Evolutionary conservation across 805 yeast species (phyloP).

Genomic region (Babjeviella inositovora): DNA sequence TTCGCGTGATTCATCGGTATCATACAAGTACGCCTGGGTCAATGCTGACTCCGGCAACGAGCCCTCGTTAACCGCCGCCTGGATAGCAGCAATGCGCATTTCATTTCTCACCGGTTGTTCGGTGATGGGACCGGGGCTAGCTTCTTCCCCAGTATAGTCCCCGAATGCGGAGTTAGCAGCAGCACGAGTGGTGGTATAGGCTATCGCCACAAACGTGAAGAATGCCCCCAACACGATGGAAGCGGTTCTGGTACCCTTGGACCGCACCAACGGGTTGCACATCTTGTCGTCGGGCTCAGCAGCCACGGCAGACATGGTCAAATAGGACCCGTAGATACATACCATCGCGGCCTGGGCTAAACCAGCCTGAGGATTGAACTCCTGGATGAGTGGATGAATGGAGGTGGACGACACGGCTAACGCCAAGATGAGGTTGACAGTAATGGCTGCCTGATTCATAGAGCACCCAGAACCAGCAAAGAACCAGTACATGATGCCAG

Average conservation of each 20-base stretch:
- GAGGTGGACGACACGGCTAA: conserved; percentile 54
- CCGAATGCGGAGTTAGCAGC: conserved; percentile 67
- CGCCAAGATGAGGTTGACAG: conserved; percentile 55
- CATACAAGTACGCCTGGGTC: conserved; percentile 32
- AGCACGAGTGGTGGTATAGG: conserved; percentile 94
- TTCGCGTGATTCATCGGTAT: conserved; percentile 19
- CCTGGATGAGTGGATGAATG: conserved; percentile 74
- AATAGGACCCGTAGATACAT: conserved; percentile 79
- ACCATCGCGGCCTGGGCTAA: conserved; percentile 96
- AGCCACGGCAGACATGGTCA: conserved; percentile 84
- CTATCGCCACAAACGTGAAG: conserved; percentile 88
- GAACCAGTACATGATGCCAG: conserved; percentile 63
- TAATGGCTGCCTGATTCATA: conserved; percentile 80
- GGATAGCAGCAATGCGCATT: conserved; percentile 74
- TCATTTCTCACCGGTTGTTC: conserved; percentile 45
- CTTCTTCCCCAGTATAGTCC: conserved; percentile 12
- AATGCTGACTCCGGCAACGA: conserved; percentile 88
- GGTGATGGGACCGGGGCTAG: conserved; percentile 15
- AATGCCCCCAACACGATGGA: conserved; percentile 82
- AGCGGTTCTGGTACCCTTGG: conserved; percentile 79
- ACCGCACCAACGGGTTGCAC: conserved; percentile 86
- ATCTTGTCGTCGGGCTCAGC: conserved; percentile 89
- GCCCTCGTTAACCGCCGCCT: conserved; percentile 94
- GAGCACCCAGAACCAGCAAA: conserved; percentile 74
- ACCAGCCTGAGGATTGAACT: conserved; percentile 88